phyloP scores from a whole-genome alignment of 345 rosid genomes.

The Rhodamnia rubescens region DNA sequence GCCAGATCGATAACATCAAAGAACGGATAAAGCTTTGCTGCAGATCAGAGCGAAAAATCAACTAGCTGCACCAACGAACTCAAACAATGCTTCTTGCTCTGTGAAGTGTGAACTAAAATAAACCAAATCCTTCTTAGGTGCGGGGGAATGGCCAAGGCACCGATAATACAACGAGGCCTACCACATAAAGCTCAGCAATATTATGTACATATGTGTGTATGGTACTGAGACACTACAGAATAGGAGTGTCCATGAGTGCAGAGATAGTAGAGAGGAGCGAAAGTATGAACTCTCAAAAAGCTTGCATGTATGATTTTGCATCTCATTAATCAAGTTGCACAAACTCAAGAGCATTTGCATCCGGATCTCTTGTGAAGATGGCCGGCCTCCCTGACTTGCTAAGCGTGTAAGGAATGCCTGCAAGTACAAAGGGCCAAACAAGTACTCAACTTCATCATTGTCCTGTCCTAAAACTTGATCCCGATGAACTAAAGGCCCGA shows the following conservation, averaged over 20 bases:
- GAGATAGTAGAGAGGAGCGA: background rate
- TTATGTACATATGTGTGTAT: background rate
- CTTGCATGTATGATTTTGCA: background rate
- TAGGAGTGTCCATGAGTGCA: background rate
- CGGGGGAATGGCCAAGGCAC: background rate
- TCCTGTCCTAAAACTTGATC: background rate
- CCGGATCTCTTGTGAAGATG: conserved; percentile 82
- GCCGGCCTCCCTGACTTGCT: conserved; percentile 91
- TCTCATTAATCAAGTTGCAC: conserved; percentile 44
- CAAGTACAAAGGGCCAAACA: background rate
- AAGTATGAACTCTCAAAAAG: background rate
- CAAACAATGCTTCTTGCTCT: no score
- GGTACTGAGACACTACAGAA: background rate
- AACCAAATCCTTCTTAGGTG: background rate
- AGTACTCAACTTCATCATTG: background rate
- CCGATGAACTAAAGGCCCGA: background rate
- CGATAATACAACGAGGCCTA: background rate
- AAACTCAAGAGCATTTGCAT: conserved; percentile 87
- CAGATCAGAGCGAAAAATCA: background rate
- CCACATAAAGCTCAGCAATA: background rate
- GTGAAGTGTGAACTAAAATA: no score
- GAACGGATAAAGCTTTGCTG: background rate
- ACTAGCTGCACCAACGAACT: background rate
- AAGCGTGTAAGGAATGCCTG: conserved; percentile 72
- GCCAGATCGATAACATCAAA: background rate